phyloP scores from a whole-genome alignment of 2,329 filamentous ascomycete species.

The Rugonectria rugulosa region DNA sequence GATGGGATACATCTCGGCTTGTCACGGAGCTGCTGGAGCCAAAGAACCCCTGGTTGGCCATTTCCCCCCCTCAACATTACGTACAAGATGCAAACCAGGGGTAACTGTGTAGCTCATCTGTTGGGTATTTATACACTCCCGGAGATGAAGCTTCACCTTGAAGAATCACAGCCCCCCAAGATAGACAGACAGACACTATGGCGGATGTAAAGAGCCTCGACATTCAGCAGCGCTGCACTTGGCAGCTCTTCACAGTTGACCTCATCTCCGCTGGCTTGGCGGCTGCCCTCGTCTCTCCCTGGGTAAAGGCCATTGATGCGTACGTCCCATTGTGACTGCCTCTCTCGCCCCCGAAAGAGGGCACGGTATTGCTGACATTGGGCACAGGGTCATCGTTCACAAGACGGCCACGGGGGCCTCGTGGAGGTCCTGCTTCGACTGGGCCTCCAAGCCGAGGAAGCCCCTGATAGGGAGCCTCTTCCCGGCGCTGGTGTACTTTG shows the following conservation, averaged over 20 bases:
- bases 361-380: not conserved
- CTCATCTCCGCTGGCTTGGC: constrained; percentile 32
- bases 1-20: constrained; percentile 9
- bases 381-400: constrained; percentile 34
- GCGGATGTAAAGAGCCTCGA: constrained; percentile 34
- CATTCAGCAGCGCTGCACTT: constrained; percentile 33
- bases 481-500: constrained; percentile 38
- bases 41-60: not conserved
- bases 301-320: constrained; percentile 39
- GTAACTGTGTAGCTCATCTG: not conserved
- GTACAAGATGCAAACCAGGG: constrained; percentile 1
- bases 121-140: not conserved
- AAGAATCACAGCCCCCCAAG: not conserved
- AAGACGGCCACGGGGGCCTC: constrained; percentile 33
- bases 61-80: constrained; percentile 6
- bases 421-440: constrained; percentile 30
- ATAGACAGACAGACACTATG: constrained; percentile 17
- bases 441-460: constrained; percentile 32
- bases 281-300: constrained; percentile 36
- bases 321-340: constrained; percentile 16
- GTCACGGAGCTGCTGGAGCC: not conserved
- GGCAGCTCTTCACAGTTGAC: constrained; percentile 37
- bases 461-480: constrained; percentile 32
- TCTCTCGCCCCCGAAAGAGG: not conserved
- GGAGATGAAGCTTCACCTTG: too few relatives aligned